phyloP scores from a whole-genome alignment of 2,329 filamentous ascomycete species.

The Trichophyton benhamiae region DNA sequence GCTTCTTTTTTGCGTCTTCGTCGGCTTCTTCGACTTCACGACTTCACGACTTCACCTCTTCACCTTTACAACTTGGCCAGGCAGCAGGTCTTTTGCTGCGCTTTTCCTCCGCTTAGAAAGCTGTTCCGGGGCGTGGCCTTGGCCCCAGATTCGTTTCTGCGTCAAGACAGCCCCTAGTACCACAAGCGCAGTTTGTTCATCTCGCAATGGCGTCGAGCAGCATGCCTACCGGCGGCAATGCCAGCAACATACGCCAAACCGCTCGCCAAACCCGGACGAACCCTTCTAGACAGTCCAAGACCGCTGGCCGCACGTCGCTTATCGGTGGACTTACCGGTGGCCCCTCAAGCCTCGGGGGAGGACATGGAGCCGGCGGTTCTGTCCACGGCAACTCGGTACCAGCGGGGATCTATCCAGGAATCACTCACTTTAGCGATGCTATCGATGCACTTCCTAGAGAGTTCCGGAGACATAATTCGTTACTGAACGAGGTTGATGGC shows the following conservation, averaged over 20 bases:
- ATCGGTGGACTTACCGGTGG: constrained; percentile 13
- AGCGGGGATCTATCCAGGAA: constrained; percentile 50
- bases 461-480: constrained; percentile 86
- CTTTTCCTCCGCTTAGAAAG: neutral
- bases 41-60: neutral
- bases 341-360: neutral
- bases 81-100: neutral
- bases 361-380: neutral
- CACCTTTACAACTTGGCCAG: neutral
- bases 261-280: constrained; percentile 38
- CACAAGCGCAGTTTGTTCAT: neutral
- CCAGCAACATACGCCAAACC: constrained; percentile 25
- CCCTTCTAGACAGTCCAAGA: constrained; percentile 38
- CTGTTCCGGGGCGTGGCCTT: neutral
- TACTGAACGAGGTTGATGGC: constrained; percentile 94
- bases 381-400: constrained; percentile 22
- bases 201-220: constrained; percentile 8
- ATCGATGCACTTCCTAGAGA: constrained; percentile 88
- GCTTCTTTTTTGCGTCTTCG: neutral
- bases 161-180: neutral
- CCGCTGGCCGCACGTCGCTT: constrained; percentile 30
- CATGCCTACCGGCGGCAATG: constrained; percentile 18
- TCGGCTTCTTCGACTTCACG: neutral
- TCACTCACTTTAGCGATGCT: constrained; percentile 73
- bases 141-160: neutral